Conservation (phyloP, 257 asterid species). For the Capsicum baccatum region DNA sequence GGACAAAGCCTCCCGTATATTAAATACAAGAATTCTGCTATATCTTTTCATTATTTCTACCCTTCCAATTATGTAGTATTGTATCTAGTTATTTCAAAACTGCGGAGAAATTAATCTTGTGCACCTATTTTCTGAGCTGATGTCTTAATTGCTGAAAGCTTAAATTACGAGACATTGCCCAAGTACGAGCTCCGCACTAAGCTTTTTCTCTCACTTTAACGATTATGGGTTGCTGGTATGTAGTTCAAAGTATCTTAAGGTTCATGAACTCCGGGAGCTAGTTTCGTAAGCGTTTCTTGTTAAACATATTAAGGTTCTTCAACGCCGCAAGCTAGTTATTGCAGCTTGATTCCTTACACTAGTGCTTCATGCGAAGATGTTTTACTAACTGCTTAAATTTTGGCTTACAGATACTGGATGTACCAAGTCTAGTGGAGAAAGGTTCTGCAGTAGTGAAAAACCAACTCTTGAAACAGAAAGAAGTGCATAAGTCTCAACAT, state of each 20-base stretch:
- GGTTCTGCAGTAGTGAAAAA: slow-evolving; percentile 81
- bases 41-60: neutral
- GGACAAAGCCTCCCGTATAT: neutral
- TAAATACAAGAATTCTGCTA: neutral
- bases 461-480: slow-evolving; percentile 63
- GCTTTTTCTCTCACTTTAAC: neutral
- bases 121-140: neutral
- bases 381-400: neutral
- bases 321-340: neutral
- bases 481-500: slow-evolving; percentile 31
- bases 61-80: neutral
- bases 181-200: neutral
- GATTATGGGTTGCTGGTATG: neutral
- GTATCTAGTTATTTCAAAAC: neutral
- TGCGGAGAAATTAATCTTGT: neutral
- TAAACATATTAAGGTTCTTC: neutral
- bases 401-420: slow-evolving; percentile 66
- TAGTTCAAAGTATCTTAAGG: neutral
- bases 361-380: neutral
- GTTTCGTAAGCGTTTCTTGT: neutral
- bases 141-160: neutral
- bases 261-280: neutral
- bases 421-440: slow-evolving; percentile 79
- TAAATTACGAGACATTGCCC: neutral
- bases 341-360: neutral